phyloP scores from a whole-genome alignment of 2,329 filamentous ascomycete species.

The Westerdykella aurantiaca region DNA sequence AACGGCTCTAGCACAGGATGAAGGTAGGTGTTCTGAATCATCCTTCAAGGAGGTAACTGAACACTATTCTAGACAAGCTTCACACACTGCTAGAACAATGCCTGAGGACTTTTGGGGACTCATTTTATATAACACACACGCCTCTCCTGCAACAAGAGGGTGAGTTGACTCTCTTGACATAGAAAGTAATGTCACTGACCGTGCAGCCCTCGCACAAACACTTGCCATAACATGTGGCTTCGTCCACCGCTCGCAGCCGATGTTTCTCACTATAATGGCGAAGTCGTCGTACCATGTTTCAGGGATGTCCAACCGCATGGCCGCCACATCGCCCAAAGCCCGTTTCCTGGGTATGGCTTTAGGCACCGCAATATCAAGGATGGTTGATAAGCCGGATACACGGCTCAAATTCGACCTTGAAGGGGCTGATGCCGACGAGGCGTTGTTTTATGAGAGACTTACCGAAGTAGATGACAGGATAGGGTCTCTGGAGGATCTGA shows the following conservation, averaged over 20 bases:
- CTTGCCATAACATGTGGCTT: constrained; percentile 74
- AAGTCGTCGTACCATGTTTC: constrained; percentile 69
- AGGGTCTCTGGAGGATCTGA: constrained; percentile 38
- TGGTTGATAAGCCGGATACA: constrained; percentile 62
- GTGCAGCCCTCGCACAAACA: constrained; percentile 69
- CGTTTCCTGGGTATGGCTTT: constrained; percentile 85
- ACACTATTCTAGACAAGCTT: constrained; percentile 39
- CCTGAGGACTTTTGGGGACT: constrained; percentile 72
- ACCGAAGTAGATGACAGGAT: constrained; percentile 56
- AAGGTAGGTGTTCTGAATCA: constrained; percentile 31
- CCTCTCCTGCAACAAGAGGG: constrained; percentile 86
- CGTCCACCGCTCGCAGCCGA: constrained; percentile 59
- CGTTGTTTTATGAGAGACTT: constrained; percentile 67
- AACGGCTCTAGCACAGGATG: constrained; percentile 35
- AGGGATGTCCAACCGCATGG: constrained; percentile 77
- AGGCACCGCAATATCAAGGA: constrained; percentile 62
- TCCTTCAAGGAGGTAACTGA: constrained; percentile 3
- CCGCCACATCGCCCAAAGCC: constrained; percentile 66
- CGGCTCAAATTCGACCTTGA: constrained; percentile 79
- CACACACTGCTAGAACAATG: constrained; percentile 59
- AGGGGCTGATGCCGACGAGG: constrained; percentile 67
- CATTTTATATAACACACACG: constrained; percentile 78
- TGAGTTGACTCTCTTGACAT: constrained; percentile 28
- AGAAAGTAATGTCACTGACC: constrained; percentile 14
- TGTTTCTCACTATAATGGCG: constrained; percentile 62